Evolutionary conservation across 148 eudicot genomes (phyloP).

Genomic region (Bassia scoparia): DNA sequence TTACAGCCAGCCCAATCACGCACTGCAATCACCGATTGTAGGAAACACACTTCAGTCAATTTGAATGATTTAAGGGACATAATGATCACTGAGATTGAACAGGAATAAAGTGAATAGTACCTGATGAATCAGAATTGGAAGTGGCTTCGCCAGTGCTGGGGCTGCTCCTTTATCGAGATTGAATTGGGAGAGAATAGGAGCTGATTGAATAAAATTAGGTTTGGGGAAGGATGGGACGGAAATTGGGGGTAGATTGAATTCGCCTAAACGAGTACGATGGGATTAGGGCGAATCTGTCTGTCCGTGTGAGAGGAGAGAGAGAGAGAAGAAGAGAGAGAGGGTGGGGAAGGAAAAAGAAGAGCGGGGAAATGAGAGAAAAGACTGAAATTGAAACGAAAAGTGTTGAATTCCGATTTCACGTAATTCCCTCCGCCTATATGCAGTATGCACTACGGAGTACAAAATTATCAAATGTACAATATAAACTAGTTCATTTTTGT

Average conservation of each 20-base stretch:
- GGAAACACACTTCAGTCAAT: background rate
- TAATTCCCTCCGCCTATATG: no score
- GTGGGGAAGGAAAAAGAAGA: background rate
- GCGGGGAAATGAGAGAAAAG: background rate
- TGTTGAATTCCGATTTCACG: no score
- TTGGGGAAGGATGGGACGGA: background rate
- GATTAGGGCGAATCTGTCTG: conserved; percentile 27
- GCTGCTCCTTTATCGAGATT: no score
- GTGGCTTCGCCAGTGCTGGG: no score
- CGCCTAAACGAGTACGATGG: conserved; percentile 26
- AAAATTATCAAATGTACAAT: no score
- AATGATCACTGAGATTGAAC: no score
- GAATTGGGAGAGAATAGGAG: conserved; percentile 2
- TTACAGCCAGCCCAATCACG: conserved; percentile 4
- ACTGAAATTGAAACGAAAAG: no score
- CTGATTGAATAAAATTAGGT: no score
- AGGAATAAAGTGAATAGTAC: background rate
- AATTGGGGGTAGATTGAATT: background rate
- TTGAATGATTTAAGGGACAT: background rate
- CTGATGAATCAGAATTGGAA: conserved; percentile 13
- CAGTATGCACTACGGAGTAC: no score
- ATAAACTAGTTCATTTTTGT: no score
- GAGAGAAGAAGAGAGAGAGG: background rate
- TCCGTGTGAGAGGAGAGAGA: background rate
- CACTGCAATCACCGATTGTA: background rate